These are phyloP conservation scores for Ogataea sp. DNA, from an alignment of 805 yeast genomes.

Conservation along the genomic window DNA sequence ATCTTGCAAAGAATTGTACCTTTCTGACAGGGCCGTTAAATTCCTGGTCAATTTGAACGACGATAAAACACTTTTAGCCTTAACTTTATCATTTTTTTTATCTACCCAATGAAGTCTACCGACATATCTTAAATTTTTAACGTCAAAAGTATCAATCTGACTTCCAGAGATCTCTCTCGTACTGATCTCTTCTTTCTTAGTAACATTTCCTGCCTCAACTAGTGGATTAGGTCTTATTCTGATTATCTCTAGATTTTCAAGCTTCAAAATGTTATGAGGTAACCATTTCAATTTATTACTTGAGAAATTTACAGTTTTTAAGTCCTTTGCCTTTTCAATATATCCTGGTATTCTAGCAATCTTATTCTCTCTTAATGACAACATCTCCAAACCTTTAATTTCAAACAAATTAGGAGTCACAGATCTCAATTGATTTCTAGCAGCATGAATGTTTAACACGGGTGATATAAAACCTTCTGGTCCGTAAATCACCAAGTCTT, in stretches of 20 bases:
- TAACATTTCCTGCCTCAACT: constrained; percentile 15
- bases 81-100: constrained; percentile 14
- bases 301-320: constrained; percentile 45
- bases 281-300: constrained; percentile 41
- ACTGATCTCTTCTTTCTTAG: constrained; percentile 6
- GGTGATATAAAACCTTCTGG: constrained; percentile 27
- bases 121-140: constrained; percentile 10
- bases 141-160: constrained; percentile 2
- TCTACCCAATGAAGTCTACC: constrained; percentile 23
- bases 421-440: constrained; percentile 38
- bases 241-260: constrained; percentile 34
- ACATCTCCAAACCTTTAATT: constrained; percentile 39
- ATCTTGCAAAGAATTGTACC: constrained; percentile 15
- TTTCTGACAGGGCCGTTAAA: constrained; percentile 16
- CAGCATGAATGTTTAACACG: constrained; percentile 38
- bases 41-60: constrained; percentile 21
- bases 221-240: constrained; percentile 50
- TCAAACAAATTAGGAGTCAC: constrained; percentile 45
- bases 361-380: constrained; percentile 44
- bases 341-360: constrained; percentile 38
- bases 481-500: constrained; percentile 41
- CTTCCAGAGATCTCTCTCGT: constrained; percentile 1
- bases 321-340: constrained; percentile 30
- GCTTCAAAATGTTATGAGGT: constrained; percentile 44
- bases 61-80: constrained; percentile 13